These are phyloP conservation scores for Umbellularia californica DNA, from an alignment of 164 flowering plant genomes.

Conservation along the genomic window DNA sequence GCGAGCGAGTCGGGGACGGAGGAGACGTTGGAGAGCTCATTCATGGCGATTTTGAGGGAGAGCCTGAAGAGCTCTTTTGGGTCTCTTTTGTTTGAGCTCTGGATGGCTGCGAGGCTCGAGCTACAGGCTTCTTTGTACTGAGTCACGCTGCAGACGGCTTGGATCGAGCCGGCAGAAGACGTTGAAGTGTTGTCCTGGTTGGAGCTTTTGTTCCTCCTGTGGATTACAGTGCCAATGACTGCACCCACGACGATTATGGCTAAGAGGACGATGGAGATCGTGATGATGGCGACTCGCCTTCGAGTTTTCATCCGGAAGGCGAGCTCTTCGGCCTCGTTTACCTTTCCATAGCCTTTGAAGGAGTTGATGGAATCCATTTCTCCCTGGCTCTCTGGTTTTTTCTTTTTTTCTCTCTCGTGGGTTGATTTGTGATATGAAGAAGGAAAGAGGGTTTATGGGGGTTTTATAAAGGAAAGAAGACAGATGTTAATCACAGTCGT, in stretches of 20 bases:
- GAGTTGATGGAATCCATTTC: slow-evolving; percentile 47
- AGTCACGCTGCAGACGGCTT: slow-evolving; percentile 43
- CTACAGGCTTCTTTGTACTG: slow-evolving; percentile 43
- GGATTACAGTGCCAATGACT: slow-evolving; percentile 26
- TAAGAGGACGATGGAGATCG: slow-evolving; percentile 42
- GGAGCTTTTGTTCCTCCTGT: slow-evolving; percentile 14
- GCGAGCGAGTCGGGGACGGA: slow-evolving; percentile 21
- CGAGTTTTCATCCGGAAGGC: slow-evolving; percentile 37
- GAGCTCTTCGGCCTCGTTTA: slow-evolving; percentile 40
- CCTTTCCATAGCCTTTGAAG: slow-evolving; percentile 69
- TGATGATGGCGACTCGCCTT: slow-evolving; percentile 39
- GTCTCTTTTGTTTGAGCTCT: slow-evolving; percentile 19
- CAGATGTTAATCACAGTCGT: no score
- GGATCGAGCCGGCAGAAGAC: slow-evolving; percentile 18
- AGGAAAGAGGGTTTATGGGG: no score
- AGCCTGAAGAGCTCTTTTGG: slow-evolving; percentile 40
- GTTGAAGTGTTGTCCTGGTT: slow-evolving; percentile 6
- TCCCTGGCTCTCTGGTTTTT: not conserved
- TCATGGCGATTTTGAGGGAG: slow-evolving; percentile 39
- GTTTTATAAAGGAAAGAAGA: no score
- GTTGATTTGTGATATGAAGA: no score
- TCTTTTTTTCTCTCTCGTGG: no score
- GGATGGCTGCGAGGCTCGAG: slow-evolving; percentile 30
- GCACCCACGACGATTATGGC: slow-evolving; percentile 38
- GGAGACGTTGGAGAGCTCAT: slow-evolving; percentile 33